These are phyloP conservation scores for Leptomonas pyrrhocoris DNA, from an alignment of 208 protist genomes.

Conservation along the genomic window DNA sequence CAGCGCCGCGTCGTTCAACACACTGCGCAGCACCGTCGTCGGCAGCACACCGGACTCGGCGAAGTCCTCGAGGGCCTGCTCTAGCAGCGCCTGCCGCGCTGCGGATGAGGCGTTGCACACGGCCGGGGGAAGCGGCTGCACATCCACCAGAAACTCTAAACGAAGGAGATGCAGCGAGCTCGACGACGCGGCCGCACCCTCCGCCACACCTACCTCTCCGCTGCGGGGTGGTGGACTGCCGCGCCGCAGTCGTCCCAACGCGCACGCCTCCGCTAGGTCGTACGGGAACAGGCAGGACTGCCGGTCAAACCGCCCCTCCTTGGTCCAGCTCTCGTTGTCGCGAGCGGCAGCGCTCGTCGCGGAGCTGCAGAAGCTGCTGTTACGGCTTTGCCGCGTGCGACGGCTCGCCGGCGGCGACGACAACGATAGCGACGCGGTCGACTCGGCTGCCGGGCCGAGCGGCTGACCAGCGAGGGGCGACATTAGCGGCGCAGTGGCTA, in stretches of 20 bases:
- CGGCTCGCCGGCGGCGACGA: neutral
- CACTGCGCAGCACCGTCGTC: slow-evolving; percentile 26
- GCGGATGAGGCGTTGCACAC: slow-evolving; percentile 14
- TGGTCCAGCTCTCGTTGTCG: neutral
- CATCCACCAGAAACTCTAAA: slow-evolving; percentile 19
- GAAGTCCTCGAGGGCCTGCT: slow-evolving; percentile 26
- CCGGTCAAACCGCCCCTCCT: slow-evolving; percentile 13
- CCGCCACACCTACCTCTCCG: neutral
- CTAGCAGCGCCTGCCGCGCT: slow-evolving; percentile 19
- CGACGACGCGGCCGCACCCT: neutral
- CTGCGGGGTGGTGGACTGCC: neutral
- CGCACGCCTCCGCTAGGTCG: slow-evolving; percentile 32
- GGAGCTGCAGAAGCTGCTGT: slow-evolving; percentile 19
- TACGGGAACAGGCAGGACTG: slow-evolving; percentile 27
- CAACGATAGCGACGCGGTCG: neutral
- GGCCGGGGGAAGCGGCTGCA: slow-evolving; percentile 24
- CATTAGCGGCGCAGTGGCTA: slow-evolving; percentile 7
- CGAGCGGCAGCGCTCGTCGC: neutral
- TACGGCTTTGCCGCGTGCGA: slow-evolving; percentile 5
- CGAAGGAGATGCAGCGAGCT: slow-evolving; percentile 31
- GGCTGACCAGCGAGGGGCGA: slow-evolving; percentile 2
- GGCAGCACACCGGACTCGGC: slow-evolving; percentile 25
- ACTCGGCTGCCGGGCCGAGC: neutral
- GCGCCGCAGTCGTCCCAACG: slow-evolving; percentile 19
- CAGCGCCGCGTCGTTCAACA: slow-evolving; percentile 37